Evolutionary conservation across 164 flowering plant genomes (phyloP), one percentile per base, ranked within the genome.

Genomic region (Tetracentron sinense): DNA sequence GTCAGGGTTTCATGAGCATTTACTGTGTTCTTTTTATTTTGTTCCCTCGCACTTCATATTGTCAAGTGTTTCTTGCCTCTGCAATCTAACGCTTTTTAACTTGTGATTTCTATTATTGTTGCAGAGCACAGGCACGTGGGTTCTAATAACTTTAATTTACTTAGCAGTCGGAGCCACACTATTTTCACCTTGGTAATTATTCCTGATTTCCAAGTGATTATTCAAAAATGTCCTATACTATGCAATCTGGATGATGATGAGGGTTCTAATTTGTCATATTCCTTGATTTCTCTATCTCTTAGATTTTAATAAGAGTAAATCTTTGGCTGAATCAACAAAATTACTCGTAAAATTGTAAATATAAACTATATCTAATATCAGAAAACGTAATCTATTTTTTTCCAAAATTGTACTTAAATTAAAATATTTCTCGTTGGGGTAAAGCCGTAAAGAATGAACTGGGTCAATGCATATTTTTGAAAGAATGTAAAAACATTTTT

Each of bases 91-190:
- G 22, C 64, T 46, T 52, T 35, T 56, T 53, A 26, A 56, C 63
- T 22, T 56, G 46, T 31, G 35, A 42, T 60, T 28, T 64, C 25
- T 61, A 25, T 26, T 69, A 23, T 64, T 61, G 48, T 70, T 74
- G 75, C 92, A 89, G 96, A 78, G 76, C 96, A 85, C 65, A 73
- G 96, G 62, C 96, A 89, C 57, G 96, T 89, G 60, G 96, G 96
- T 62, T 89, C 96, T 62, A 89, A 85, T 75, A 89, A 86, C 61
- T 79, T 85, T 76, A 89, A 89, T 74, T 75, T 89, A 56, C 79
- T 85, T 29, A 89, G 96, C 79, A 89, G 96, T 70, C 82, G 96
- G 61, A 89, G 96, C 79, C 96, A 89, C 77, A 89, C 96, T 21
- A 89, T 89, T 56, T 89, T 89, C 69, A 86, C 92, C 25, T 67